Base-by-base conservation (phyloP, 371 early-diverging fungal genomes). In the Mucor indicus region DNA sequence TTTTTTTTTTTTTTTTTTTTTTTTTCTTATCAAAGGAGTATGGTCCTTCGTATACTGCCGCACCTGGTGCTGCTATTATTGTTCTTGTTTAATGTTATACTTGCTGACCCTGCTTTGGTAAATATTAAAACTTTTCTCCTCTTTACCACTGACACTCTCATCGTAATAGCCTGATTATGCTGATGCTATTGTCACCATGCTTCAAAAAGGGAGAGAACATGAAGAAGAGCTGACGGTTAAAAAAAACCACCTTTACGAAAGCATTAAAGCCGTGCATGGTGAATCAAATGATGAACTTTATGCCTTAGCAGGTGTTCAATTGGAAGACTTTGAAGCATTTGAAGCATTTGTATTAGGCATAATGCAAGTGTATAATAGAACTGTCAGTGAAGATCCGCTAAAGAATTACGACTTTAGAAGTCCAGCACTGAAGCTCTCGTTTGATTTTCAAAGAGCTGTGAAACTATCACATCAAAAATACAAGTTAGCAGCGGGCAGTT, bases 371-470 rank as follows among this genome's bases (percentile, higher is more conserved):
- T 76, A 76, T 37, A 61, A 52, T 4, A 36, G 58, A 24, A 66
- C 68, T 1, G 71, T 76, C 2, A 53, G 48, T 12, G 45, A 55
- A 40, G 38, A n/a, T 37, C 16, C 40, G 22, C 31, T 46, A 21
- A 32, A 52, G 7, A 22, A 49, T 1, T 68, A 65, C 22, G 72
- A 76, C 39, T 76, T 65, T 22, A 43, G 66, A 33, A 68, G 64
- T n/a, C 70, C 72, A 17, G 67, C 72, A 2, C 46, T 76, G 1
- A 62, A 62, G 32, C 45, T 72, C 13, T 61, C 72, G 2, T 70
- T 64, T 51, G 72, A 72, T 38, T 72, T 76, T 39, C 70, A 72
- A 47, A 48, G 60, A 13, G 72, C 77, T 6, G 61, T 76, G 23
- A 65, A 70, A 37, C 41, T 59, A 40, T 70, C 71, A 0, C 75